phyloP scores from a whole-genome alignment of 805 yeast genomes.

The Cyberlindnera xishuangbannaensis region DNA sequence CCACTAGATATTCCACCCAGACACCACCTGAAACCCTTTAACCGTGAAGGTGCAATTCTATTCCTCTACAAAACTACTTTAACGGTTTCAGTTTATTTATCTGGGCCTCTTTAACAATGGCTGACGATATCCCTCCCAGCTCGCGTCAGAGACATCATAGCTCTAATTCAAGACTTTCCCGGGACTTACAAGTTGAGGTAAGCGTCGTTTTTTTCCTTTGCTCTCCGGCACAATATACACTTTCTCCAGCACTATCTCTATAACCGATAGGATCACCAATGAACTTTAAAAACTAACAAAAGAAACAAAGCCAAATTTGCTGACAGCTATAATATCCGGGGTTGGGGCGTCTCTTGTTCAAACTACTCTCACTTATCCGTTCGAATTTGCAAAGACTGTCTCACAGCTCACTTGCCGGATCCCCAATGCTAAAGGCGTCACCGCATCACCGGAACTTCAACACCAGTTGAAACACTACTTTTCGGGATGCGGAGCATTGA shows the following conservation, averaged over 20 bases:
- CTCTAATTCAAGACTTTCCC: slow-evolving; percentile 7
- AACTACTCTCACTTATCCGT: slow-evolving; percentile 62
- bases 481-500: slow-evolving; percentile 70
- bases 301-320: slow-evolving; percentile 33
- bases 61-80: too few species aligned
- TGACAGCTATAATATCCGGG: slow-evolving; percentile 57
- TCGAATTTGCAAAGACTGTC: slow-evolving; percentile 64
- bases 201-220: slow-evolving; percentile 2
- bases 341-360: slow-evolving; percentile 58
- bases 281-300: too few species aligned
- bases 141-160: too few species aligned
- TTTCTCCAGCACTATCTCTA: too few species aligned
- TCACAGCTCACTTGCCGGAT: slow-evolving; percentile 48
- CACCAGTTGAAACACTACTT: slow-evolving; percentile 32
- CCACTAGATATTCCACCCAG: too few species aligned
- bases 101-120: too few species aligned
- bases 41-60: too few species aligned
- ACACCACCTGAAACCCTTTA: too few species aligned
- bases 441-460: slow-evolving; percentile 18
- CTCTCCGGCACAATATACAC: too few species aligned
- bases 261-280: too few species aligned
- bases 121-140: too few species aligned
- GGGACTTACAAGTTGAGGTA: slow-evolving; percentile 19
- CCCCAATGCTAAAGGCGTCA: slow-evolving; percentile 27
- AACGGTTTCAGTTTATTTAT: too few species aligned